phyloP scores from a whole-genome alignment of 371 early-diverging fungal species.

The Thermomucor indicae-seudaticae region DNA sequence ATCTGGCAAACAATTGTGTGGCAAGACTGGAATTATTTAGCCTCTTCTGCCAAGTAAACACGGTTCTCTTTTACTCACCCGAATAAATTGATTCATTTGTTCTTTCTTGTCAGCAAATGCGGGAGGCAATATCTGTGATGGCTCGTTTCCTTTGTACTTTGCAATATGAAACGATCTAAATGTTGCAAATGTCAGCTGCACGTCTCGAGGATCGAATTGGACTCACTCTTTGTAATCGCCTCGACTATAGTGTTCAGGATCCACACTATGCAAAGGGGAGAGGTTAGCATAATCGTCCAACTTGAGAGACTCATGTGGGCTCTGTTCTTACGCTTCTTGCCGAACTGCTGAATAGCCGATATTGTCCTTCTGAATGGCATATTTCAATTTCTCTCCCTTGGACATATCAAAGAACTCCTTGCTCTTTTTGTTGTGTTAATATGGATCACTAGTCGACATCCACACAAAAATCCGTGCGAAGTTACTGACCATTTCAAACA shows the following conservation, averaged over 20 bases:
- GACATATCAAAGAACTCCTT: conserved; percentile 31
- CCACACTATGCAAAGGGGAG: conserved; percentile 14
- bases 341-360: conserved; percentile 22
- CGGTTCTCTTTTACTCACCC: conserved; percentile 1
- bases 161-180: conserved; percentile 40
- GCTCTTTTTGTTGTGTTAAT: conserved; percentile 15
- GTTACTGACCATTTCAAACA: conserved; percentile 29
- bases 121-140: conserved; percentile 9
- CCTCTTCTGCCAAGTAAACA: not conserved
- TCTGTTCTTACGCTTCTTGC: conserved; percentile 19
- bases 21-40: conserved; percentile 7
- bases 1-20: conserved; percentile 15
- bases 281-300: not conserved
- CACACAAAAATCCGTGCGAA: not conserved
- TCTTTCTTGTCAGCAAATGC: conserved; percentile 6
- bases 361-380: conserved; percentile 15
- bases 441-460: not conserved
- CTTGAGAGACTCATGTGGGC: no score
- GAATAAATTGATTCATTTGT: conserved; percentile 10
- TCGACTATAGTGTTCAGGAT: conserved; percentile 30
- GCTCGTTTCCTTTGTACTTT: conserved; percentile 26
- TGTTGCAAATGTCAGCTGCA: not conserved
- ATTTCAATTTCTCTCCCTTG: conserved; percentile 16
- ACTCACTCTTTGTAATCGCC: conserved; percentile 50
- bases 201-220: not conserved